Base-by-base conservation (phyloP, 2,329 filamentous ascomycete genomes). In the Mycosphaerella sp. region DNA sequence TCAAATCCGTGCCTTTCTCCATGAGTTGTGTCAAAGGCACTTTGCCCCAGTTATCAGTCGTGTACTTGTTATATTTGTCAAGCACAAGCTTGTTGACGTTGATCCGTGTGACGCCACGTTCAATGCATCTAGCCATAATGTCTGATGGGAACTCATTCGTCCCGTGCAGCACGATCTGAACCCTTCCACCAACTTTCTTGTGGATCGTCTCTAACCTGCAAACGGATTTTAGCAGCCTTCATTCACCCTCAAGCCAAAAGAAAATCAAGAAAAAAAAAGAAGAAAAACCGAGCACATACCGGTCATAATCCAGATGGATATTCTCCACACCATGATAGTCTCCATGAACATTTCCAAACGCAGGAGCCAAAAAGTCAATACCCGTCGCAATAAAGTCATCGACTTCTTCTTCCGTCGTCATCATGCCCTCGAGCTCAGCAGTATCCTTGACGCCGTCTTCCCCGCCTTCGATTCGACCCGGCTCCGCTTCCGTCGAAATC, bases 311-410 rank as follows among this genome's bases (percentile, higher is more conserved):
- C 14, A 86, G 69, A 66, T 78, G 74, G 23, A 72, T 71, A 29
- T 85, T 85, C 12, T 80, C 71, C 0, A 81, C 78, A 0, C 85
- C 85, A 69, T 89, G 87, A 69, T 89, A 89, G 62, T 83, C 80
- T 5, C 86, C 86, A 70, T 89, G 86, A 43, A 89, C 82, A 63
- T 89, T 89, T 3, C 86, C 86, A 71, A 89, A 87, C 0, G 84
- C 84, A 0, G 86, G 86, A 2, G 86, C 86, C 11, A 90, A 73
- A 73, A 84, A 85, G 63, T 89, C 83, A 64, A 89, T 86, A 0
- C 85, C 86, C 9, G 84, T 86, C 2, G 74, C 78, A 3, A 87
- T 78, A 62, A 90, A 89, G 63, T 87, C 81, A 58, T 82, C 77
- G 6, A 83, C 84, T 69, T 89, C 80, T 58, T 86, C 83, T 0